Conservation (phyloP, 805 yeast species). For the Vanderwaltozyma tropicalis region DNA sequence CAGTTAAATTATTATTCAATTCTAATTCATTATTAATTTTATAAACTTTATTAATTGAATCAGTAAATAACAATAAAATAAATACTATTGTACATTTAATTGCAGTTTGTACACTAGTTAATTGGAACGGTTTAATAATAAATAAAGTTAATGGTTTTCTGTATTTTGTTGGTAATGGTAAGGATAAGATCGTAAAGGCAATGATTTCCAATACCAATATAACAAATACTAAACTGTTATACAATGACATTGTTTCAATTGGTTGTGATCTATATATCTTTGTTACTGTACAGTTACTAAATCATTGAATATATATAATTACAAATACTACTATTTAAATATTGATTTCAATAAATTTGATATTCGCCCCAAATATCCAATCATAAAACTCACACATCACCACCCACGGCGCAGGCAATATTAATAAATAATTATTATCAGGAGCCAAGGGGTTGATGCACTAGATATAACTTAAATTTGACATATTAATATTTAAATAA, state of each 20-base stretch:
- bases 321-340: no score
- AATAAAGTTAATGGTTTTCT: slow-evolving; percentile 59
- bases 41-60: slow-evolving; percentile 75
- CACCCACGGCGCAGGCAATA: no score
- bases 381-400: no score
- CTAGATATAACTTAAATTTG: no score
- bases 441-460: no score
- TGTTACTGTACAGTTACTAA: no score
- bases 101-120: slow-evolving; percentile 63
- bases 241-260: slow-evolving; percentile 5
- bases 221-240: slow-evolving; percentile 46
- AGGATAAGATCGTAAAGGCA: slow-evolving; percentile 65
- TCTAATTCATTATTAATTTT: slow-evolving; percentile 48
- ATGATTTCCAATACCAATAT: slow-evolving; percentile 69
- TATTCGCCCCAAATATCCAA: no score
- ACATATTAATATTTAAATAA: no score
- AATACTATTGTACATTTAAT: slow-evolving; percentile 76
- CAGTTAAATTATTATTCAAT: slow-evolving; percentile 9
- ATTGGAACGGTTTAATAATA: slow-evolving; percentile 57
- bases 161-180: slow-evolving; percentile 72
- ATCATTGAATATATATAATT: no score
- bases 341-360: no score
- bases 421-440: no score
- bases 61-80: slow-evolving; percentile 73
- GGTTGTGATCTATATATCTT: no score